Conservation (phyloP, 2,329 filamentous ascomycete species). For the Plectosphaerella plurivora region DNA sequence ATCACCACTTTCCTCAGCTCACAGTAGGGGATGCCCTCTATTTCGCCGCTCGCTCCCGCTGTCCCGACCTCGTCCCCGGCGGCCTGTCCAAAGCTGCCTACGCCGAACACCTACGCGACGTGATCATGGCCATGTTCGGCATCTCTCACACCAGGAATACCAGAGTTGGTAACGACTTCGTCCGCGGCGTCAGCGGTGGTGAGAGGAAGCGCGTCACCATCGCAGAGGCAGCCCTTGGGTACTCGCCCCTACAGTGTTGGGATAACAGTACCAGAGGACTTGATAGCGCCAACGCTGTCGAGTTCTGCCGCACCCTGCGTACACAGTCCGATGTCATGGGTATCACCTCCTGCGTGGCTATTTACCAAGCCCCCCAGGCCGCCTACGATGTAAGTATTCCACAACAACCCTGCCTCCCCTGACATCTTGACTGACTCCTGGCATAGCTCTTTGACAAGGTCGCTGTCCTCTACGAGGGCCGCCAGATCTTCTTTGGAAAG, state of each 20-base stretch:
- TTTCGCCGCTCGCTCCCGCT: slow-evolving; percentile 54
- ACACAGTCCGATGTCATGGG: slow-evolving; percentile 20
- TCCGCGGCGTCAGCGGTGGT: slow-evolving; percentile 50
- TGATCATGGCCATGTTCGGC: slow-evolving; percentile 50
- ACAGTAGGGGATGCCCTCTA: slow-evolving; percentile 57
- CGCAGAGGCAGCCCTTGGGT: slow-evolving; percentile 24
- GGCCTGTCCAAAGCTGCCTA: slow-evolving; percentile 35
- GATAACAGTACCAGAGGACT: slow-evolving; percentile 50
- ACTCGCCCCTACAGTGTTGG: slow-evolving; percentile 20
- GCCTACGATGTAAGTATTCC: slow-evolving; percentile 40
- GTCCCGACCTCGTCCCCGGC: slow-evolving; percentile 41
- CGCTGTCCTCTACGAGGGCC: slow-evolving; percentile 60
- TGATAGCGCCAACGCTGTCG: slow-evolving; percentile 10
- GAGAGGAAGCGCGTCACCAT: slow-evolving; percentile 40
- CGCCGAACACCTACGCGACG: slow-evolving; percentile 44
- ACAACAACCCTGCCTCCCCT: not conserved
- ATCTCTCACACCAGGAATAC: slow-evolving; percentile 52
- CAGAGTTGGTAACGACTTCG: slow-evolving; percentile 47
- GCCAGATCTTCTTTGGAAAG: slow-evolving; percentile 63
- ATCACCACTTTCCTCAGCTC: slow-evolving; percentile 56
- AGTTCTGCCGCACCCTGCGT: slow-evolving; percentile 17
- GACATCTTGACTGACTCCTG: slow-evolving; percentile 2
- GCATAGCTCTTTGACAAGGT: slow-evolving; percentile 58
- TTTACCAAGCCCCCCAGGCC: slow-evolving; percentile 61
- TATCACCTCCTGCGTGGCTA: slow-evolving; percentile 18